Base-by-base conservation (phyloP, 1,284 basidiomycete genomes). In the Cutaneotrichosporon mucoides region DNA sequence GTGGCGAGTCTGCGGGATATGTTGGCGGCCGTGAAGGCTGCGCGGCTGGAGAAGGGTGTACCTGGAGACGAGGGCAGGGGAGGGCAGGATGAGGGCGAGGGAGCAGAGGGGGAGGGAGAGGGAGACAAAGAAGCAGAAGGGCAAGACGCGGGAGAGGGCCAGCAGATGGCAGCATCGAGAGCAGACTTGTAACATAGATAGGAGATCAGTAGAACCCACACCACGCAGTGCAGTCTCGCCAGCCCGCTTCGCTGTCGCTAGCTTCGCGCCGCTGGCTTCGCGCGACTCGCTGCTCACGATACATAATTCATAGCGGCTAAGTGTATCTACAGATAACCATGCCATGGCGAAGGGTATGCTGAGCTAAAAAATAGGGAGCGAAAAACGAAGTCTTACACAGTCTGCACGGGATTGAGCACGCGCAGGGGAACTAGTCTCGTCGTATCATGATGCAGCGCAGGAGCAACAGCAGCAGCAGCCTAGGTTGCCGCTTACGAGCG, bases 341-440 rank as follows among this genome's bases (percentile, higher is more conserved):
- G 52, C 52, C 41, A 44, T 44, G 53, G n/a, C 53, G 43, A 54
- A 44, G 44, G 43, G 53, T 54, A 46, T 53, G 52, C 33, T 53
- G 41, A 15, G 34, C 16, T 53, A 36, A 45, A 43, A 24, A 24
- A 24, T 24, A 24, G 55, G 38, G 58, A 75, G 69, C 71, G 71
- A 75, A 75, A 68, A 75, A 65, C 70, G 72, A 75, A 60, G 56
- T 50, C 45, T n/a, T 40, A 43, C 41, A 43, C 43, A 16, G 50
- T 24, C 40, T 41, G 37, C 43, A 41, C 12, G 45, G 45, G n/a
- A 42, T 41, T 15, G 48, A 52, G 40, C 35, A 47, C 52, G 42
- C 44, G 44, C 44, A 11, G 15, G 24, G 24, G 10, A 46, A 46
- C 16, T 51, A 38, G n/a, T 41, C 24, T 41, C 13, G 13, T 11